A percentile compares a stretch with the other conserved stretches of the same genome.
These are phyloP conservation scores for Asterionellopsis glacialis DNA, from an alignment of 108 stramenopile genomes.

Conservation along the genomic window DNA sequence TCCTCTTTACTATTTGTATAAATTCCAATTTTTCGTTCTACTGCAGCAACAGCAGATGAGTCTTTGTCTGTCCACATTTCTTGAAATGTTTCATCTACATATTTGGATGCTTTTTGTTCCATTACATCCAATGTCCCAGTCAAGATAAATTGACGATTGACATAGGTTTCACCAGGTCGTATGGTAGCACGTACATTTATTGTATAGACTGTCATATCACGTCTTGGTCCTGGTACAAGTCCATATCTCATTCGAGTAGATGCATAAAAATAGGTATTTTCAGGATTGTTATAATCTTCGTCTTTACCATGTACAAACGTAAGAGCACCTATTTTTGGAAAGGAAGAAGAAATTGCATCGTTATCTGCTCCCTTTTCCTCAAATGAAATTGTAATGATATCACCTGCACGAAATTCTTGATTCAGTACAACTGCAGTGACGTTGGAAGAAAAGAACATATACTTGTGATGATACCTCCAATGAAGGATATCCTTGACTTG, in stretches of 20 bases:
- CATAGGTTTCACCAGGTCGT: not conserved
- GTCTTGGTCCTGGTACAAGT: not conserved
- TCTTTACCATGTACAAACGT: slow-evolving; percentile 7
- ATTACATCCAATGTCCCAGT: not conserved
- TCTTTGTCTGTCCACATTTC: not conserved
- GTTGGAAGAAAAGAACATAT: not conserved
- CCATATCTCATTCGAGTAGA: slow-evolving; percentile 4
- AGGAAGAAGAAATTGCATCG: not conserved
- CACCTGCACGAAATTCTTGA: slow-evolving; percentile 1
- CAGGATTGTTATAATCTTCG: not conserved
- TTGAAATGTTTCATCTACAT: not conserved
- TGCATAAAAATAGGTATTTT: not conserved
- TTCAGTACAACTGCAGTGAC: slow-evolving; percentile 3
- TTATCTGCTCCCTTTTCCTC: not conserved
- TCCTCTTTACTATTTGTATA: not conserved
- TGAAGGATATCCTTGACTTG: not conserved
- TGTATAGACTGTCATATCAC: not conserved
- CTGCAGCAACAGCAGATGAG: not conserved
- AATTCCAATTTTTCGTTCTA: not conserved
- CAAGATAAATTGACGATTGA: slow-evolving; percentile 1
- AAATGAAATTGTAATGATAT: not conserved
- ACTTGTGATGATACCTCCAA: not conserved
- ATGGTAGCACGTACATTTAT: not conserved
- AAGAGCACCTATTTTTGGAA: not conserved
- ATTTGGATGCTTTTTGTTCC: not conserved